phyloP scores from a whole-genome alignment of 306 rosid genomes.

The Fragaria vesca region DNA sequence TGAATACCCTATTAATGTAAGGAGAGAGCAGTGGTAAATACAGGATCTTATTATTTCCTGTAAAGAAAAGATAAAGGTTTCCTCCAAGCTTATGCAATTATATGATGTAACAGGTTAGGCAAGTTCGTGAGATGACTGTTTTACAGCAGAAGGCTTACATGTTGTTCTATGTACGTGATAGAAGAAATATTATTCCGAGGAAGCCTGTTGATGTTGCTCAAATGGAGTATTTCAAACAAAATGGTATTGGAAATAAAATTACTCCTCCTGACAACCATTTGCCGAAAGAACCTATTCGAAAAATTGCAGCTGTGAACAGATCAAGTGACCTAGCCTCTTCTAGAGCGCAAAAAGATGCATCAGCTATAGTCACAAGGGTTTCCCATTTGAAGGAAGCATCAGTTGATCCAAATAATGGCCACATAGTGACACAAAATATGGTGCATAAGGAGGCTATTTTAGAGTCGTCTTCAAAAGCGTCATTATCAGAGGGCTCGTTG shows the following conservation, averaged over 20 bases:
- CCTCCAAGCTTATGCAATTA: slow-evolving; percentile 6
- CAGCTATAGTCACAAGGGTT: slow-evolving; percentile 28
- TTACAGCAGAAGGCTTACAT: slow-evolving; percentile 92
- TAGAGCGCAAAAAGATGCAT: slow-evolving; percentile 33
- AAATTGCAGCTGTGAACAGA: slow-evolving; percentile 31
- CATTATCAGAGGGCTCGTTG: slow-evolving; percentile 12
- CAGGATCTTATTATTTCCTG: background rate
- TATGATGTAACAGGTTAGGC: slow-evolving; percentile 60
- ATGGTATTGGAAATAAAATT: slow-evolving; percentile 29
- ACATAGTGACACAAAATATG: slow-evolving; percentile 22
- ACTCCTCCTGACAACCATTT: slow-evolving; percentile 35
- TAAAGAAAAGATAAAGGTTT: background rate
- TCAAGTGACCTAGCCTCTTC: slow-evolving; percentile 27
- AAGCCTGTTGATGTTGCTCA: slow-evolving; percentile 43
- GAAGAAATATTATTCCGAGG: slow-evolving; percentile 49
- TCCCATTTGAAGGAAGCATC: slow-evolving; percentile 28
- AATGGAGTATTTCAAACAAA: slow-evolving; percentile 50
- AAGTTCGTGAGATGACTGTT: slow-evolving; percentile 72
- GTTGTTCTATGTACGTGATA: slow-evolving; percentile 94
- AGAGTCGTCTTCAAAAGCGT: slow-evolving; percentile 27
- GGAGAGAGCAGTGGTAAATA: background rate
- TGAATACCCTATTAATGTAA: background rate
- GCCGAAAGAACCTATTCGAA: slow-evolving; percentile 36
- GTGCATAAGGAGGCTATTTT: slow-evolving; percentile 30
- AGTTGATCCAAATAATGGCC: slow-evolving; percentile 16